These are phyloP conservation scores for Aulographum hederae DNA, from an alignment of 2,329 filamentous ascomycete genomes.

Conservation along the genomic window DNA sequence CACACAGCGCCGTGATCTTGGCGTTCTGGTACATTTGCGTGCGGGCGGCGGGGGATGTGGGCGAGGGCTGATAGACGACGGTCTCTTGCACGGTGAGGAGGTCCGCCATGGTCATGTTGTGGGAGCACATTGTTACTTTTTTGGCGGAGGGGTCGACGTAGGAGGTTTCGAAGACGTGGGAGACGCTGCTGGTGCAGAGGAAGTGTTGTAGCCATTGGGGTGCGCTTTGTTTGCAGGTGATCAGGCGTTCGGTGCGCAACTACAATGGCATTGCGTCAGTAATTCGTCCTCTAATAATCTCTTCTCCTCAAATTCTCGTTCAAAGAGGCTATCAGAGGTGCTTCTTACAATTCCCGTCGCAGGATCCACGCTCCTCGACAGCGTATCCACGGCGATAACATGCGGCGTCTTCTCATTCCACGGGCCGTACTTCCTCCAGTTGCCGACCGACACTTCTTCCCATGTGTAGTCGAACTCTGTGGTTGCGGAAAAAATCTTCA, in stretches of 20 bases:
- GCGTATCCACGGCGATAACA: constrained; percentile 85
- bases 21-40: constrained; percentile 83
- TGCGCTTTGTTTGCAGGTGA: constrained; percentile 44
- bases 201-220: constrained; percentile 68
- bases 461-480: constrained; percentile 95
- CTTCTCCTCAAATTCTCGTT: not conserved
- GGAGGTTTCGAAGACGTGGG: constrained; percentile 84
- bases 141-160: constrained; percentile 74
- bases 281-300: constrained; percentile 2
- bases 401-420: constrained; percentile 99
- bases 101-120: constrained; percentile 86
- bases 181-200: constrained; percentile 63
- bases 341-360: constrained; percentile 45
- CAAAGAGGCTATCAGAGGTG: no score
- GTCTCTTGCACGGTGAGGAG: constrained; percentile 86
- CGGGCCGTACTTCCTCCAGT: constrained; percentile 97
- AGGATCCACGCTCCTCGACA: constrained; percentile 51
- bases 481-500: constrained; percentile 90
- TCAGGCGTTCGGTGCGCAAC: constrained; percentile 54
- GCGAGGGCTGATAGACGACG: constrained; percentile 59
- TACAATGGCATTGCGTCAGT: constrained; percentile 12
- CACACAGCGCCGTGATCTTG: constrained; percentile 82
- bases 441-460: constrained; percentile 92
- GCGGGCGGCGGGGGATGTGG: constrained; percentile 27
- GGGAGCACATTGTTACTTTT: constrained; percentile 91